Evolutionary conservation across 176 grass and related monocot species (phyloP).

Genomic region (Rhynchospora breviuscula): DNA sequence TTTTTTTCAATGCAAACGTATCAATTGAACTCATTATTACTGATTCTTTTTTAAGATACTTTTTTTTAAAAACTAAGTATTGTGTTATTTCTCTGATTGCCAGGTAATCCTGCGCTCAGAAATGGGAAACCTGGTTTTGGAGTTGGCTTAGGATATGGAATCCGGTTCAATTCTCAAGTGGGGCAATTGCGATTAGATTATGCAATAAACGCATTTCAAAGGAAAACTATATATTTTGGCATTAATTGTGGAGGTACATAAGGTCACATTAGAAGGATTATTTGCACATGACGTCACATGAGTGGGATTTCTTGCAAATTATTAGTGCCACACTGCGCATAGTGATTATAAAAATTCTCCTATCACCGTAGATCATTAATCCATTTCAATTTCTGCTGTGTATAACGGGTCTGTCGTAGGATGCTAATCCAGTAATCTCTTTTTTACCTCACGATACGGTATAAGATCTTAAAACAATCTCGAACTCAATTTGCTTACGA

Average conservation of each 20-base stretch:
- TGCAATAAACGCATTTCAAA: constrained; percentile 70
- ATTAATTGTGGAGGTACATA: constrained; percentile 56
- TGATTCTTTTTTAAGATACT: too few species aligned
- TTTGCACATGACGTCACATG: not conserved
- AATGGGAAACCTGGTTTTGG: constrained; percentile 86
- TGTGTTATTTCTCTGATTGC: constrained; percentile 21
- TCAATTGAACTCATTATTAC: not conserved
- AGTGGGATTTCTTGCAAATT: not conserved
- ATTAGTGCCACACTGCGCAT: not conserved
- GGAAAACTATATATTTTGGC: constrained; percentile 88
- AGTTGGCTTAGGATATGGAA: constrained; percentile 72
- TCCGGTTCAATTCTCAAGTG: constrained; percentile 70
- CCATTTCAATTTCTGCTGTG: not conserved
- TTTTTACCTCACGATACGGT: not conserved
- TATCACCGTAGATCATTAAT: not conserved
- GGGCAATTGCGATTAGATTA: constrained; percentile 78
- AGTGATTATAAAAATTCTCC: not conserved
- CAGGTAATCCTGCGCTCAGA: constrained; percentile 85
- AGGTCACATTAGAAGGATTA: not conserved
- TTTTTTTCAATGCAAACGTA: not conserved
- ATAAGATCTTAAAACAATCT: not conserved
- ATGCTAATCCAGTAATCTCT: not conserved
- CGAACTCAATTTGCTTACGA: not conserved
- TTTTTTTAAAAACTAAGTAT: not conserved
- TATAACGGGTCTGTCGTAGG: not conserved